Conservation (phyloP, 805 yeast genomes). For the Candida tammaniensis region DNA sequence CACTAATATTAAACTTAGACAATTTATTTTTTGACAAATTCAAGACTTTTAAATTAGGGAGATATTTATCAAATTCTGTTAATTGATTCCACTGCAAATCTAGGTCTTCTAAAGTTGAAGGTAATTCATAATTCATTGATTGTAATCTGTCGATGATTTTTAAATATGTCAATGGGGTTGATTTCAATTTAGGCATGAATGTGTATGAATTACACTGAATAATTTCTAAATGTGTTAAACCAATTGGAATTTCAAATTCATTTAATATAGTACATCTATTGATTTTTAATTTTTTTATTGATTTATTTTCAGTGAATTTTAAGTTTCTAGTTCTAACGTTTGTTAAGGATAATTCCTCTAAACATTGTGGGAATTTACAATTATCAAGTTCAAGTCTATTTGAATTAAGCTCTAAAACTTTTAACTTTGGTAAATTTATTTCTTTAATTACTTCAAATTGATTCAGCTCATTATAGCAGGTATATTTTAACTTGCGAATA, state of each 20-base stretch:
- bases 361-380: too few relatives aligned
- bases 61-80: not conserved
- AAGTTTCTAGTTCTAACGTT: too few relatives aligned
- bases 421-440: too few relatives aligned
- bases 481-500: too few relatives aligned
- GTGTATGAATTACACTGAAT: not conserved
- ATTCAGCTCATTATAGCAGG: too few relatives aligned
- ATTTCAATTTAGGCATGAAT: not conserved
- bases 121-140: not conserved
- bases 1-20: not conserved
- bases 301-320: too few relatives aligned
- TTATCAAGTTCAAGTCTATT: too few relatives aligned
- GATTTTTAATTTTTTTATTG: not conserved
- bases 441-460: too few relatives aligned
- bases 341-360: too few relatives aligned
- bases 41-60: not conserved
- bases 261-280: not conserved
- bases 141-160: not conserved
- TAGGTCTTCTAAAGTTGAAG: not conserved
- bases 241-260: not conserved
- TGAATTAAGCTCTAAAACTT: too few relatives aligned
- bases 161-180: not conserved
- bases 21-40: conserved; percentile 2
- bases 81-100: conserved; percentile 2
- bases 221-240: not conserved